A percentile compares a stretch with the other conserved stretches of the same genome.
These are phyloP conservation scores for Monosporascus sp. DNA, from an alignment of 2,329 filamentous ascomycete species.

Conservation along the genomic window DNA sequence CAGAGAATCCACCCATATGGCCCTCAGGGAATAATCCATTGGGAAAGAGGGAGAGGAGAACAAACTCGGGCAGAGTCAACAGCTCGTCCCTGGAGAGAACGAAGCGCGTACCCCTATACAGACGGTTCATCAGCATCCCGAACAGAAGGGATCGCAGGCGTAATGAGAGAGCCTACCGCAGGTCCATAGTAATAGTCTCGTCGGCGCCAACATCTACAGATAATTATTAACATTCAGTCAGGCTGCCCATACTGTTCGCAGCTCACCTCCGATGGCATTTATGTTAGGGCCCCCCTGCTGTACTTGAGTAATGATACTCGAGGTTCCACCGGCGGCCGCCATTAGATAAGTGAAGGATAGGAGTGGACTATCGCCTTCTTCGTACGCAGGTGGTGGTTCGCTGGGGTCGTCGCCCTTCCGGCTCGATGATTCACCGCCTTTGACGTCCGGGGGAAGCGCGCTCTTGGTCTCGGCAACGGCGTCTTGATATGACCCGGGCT, in stretches of 20 bases:
- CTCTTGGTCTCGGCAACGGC: constrained; percentile 72
- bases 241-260: not conserved
- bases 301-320: constrained; percentile 99
- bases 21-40: constrained; percentile 98
- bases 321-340: constrained; percentile 92
- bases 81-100: constrained; percentile 92
- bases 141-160: not conserved
- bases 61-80: constrained; percentile 92
- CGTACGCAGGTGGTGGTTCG: constrained; percentile 94
- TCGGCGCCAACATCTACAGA: constrained; percentile 71
- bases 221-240: constrained; percentile 4
- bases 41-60: constrained; percentile 93
- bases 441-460: constrained; percentile 75
- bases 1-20: constrained; percentile 87
- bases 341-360: constrained; percentile 93
- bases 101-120: constrained; percentile 77
- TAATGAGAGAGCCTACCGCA: constrained; percentile 60
- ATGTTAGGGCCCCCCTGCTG: constrained; percentile 88
- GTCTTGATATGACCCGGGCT: constrained; percentile 40
- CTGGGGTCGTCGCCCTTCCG: constrained; percentile 67
- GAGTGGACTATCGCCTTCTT: constrained; percentile 89
- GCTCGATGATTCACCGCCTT: constrained; percentile 61
- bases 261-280: constrained; percentile 78
- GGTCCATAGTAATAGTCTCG: constrained; percentile 90
- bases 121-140: constrained; percentile 12